Evolutionary conservation across 176 grass and related monocot genomes (phyloP), one percentile per base, ranked within the genome.

Genomic region (Phyllostachys edulis): DNA sequence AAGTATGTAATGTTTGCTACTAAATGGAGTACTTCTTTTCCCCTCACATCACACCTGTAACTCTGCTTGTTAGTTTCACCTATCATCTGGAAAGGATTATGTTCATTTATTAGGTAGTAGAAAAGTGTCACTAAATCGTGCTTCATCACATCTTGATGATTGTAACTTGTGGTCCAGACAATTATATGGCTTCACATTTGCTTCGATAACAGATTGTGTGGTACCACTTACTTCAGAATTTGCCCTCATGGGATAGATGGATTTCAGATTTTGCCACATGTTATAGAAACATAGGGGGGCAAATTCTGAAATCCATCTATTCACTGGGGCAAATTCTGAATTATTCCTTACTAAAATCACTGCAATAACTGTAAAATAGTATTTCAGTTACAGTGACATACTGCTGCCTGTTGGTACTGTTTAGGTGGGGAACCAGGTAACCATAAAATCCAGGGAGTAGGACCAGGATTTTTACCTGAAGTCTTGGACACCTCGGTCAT

Each of bases 361-460:
- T 2, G 0, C 11, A 71, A 72, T 27, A 82, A 0, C 26, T 9
- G 0, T 18, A 60, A 42, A 77, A 59, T 72, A 74, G 24, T 61
- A 54, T 9, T 62, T 12, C 24, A 62, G 23, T 82, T 39, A 61
- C 17, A 59, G 1, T 61, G 26, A 82, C 40, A 82, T 29, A 63
- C 0, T 63, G 21, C 66, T 87, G 6, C 13, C 46, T 55, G 69
- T 24, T 74, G 34, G 21, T 78, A 50, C 64, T 38, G 46, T 78
- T 82, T 26, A 98, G 96, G 96, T 67, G 91, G 89, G 2, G 79
- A 93, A 13, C 55, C 89, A 14, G 96, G 93, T 2, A 83, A 57
- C 68, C 96, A 98, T 76, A 95, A 98, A 75, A 98, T 98, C 71
- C 93, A 98, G 83, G 96, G 93, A 67, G 72, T 98, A 21, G 96